Conservation (phyloP, 208 protist species). For the Trypanosoma mega region DNA sequence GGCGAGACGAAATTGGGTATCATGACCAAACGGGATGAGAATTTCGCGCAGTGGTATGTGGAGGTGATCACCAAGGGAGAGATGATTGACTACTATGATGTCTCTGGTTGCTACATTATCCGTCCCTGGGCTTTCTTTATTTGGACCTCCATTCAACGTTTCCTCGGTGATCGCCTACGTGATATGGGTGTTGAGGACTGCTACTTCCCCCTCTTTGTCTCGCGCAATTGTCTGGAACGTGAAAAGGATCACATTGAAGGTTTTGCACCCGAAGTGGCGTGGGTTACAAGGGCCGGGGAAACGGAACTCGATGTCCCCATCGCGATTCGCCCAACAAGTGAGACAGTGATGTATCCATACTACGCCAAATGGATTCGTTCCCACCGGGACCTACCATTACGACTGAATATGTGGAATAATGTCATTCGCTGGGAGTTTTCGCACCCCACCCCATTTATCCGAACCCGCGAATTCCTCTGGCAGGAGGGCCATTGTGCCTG, state of each 20-base stretch:
- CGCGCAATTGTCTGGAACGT: slow-evolving; percentile 91
- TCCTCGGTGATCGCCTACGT: slow-evolving; percentile 82
- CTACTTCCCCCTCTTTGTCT: slow-evolving; percentile 99
- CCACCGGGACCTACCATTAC: slow-evolving; percentile 98
- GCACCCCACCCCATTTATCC: slow-evolving; percentile 98
- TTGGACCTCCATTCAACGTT: slow-evolving; percentile 96
- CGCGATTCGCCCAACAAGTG: slow-evolving; percentile 98
- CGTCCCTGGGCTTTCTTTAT: slow-evolving; percentile 97
- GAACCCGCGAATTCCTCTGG: slow-evolving; percentile 99
- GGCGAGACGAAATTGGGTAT: slow-evolving; percentile 90
- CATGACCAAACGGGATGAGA: slow-evolving; percentile 79
- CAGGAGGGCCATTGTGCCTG: slow-evolving; percentile 98
- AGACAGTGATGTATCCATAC: slow-evolving; percentile 99
- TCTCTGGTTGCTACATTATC: slow-evolving; percentile 98
- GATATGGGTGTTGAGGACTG: slow-evolving; percentile 96
- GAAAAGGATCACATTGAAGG: slow-evolving; percentile 99
- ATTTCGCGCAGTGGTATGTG: slow-evolving; percentile 97
- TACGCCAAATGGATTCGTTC: slow-evolving; percentile 98
- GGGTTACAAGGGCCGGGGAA: slow-evolving; percentile 89
- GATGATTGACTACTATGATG: slow-evolving; percentile 99
- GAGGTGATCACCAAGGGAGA: slow-evolving; percentile 97
- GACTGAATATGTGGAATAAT: slow-evolving; percentile 98
- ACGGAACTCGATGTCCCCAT: slow-evolving; percentile 93
- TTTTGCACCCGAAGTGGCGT: slow-evolving; percentile 97
- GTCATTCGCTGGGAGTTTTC: slow-evolving; percentile 99